Evolutionary conservation across 2,329 filamentous ascomycete genomes (phyloP), one percentile per base, ranked within the genome.

Genomic region (Cladophialophora carrionii): DNA sequence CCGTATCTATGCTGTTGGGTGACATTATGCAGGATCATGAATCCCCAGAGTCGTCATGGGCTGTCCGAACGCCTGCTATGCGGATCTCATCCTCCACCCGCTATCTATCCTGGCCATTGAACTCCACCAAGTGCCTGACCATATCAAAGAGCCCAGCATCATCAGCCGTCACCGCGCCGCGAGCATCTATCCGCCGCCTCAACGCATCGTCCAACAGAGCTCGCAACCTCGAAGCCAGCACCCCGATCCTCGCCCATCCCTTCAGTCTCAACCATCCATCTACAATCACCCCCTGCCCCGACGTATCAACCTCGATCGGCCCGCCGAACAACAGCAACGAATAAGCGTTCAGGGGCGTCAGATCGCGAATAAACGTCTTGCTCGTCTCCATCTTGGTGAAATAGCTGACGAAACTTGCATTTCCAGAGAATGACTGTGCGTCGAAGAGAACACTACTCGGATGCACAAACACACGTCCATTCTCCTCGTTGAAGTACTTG

Each of bases 201-300:
- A 99, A 85, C 67, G 96, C 83, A 70, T 89, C 87, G 79, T 99
- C 95, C 61, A 99, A 83, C 88, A 98, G 90, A 63, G 88, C 87
- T 68, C 95, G 84, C 70, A 99, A 78, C 68, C 94, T 83, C 53
- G 89, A 90, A 2, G 96, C 89, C 71, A 99, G 77, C 12, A 98
- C 94, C 32, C 94, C 95, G 68, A 99, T 95, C 54, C 95, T 86
- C 0, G 95, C 94, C 95, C 95, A 99, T 0, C 95, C 95, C 26
- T 92, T 85, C 34, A 99, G 80, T 41, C 85, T 77, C 37, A 98
- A 81, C 95, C 94, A 98, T 58, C 91, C 92, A 78, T 98, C 95
- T 3, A 99, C 91, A 2, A 97, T 81, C 20, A 99, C 80, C 0
- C 95, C 95, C 24, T 93, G 83, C 5, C 94, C 94, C 51, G 92